Percentiles rank a stretch among this genome's conserved stretches.
phyloP scores from a whole-genome alignment of 108 stramenopile species.

The Cyclotella baltica region DNA sequence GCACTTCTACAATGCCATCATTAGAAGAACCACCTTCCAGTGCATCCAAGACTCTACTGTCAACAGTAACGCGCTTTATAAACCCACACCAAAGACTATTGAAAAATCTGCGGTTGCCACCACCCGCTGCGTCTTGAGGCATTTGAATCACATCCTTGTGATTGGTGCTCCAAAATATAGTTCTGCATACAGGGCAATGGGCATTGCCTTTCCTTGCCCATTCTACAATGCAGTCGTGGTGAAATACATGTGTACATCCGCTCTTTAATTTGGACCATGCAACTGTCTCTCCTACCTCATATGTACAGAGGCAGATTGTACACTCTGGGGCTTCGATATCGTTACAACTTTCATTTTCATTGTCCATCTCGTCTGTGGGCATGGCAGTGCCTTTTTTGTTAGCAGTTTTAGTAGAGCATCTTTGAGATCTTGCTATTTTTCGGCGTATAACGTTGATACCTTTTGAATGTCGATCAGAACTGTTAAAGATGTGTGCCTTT shows the following conservation, averaged over 20 bases:
- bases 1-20: neutral
- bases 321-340: neutral
- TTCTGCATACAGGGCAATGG: neutral
- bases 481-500: neutral
- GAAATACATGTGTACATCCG: neutral
- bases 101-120: neutral
- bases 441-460: no score
- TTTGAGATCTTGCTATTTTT: no score
- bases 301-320: neutral
- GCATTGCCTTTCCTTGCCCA: neutral
- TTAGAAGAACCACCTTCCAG: neutral
- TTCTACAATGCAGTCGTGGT: neutral
- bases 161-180: neutral
- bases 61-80: no score
- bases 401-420: no score
- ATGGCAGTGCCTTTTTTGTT: no score
- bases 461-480: no score
- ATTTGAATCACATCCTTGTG: neutral
- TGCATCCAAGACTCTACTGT: no score
- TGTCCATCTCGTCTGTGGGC: no score
- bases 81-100: neutral
- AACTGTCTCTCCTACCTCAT: neutral
- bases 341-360: neutral
- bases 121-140: neutral
- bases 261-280: neutral